Base-by-base conservation (phyloP, 768 basidiomycete species). In the Suillus subluteus region DNA sequence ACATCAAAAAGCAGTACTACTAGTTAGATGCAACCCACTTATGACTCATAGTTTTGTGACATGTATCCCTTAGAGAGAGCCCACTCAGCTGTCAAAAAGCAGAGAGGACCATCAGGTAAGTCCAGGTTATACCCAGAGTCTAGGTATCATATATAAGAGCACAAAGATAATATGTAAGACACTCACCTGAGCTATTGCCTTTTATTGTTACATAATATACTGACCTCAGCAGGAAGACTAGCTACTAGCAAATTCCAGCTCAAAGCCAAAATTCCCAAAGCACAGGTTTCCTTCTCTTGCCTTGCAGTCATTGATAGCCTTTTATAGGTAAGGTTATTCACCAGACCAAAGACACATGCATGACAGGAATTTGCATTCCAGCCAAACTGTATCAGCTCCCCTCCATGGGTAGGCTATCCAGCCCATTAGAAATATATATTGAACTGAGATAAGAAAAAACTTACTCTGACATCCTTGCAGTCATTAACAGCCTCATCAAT, bases 31-130 rank as follows among this genome's bases (percentile, higher is more conserved):
- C 21, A 48, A 16, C 35, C 32, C n/a, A 64, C 63, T 55, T 41
- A 64, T 21, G 7, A 6, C 2, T 4, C 32, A 18, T 64, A 64
- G 50, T 64, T 64, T 50, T 55, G 46, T 3, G 63, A 64, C 50
- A 64, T 64, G 26, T 64, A 64, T 9, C n/a, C 63, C 63, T 64
- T 50, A 8, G 63, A 23, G 38, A 50, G 63, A n/a, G n/a, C n/a
- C n/a, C n/a, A n/a, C n/a, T n/a, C n/a, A n/a, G n/a, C n/a, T n/a
- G n/a, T n/a, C n/a, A n/a, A n/a, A n/a, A 52, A 64, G n/a, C 16
- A 32, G 38, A 64, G 40, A 32, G 63, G 26, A 55, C 50, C 63
- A 16, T 55, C 11, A n/a, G 46, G 50, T 18, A 64, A 37, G 11
- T 64, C 50, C 23, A 64, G 63, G 11, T n/a, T 48, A 48, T 48